Evolutionary conservation across 805 yeast genomes (phyloP).

Genomic region (Candida awuae): DNA sequence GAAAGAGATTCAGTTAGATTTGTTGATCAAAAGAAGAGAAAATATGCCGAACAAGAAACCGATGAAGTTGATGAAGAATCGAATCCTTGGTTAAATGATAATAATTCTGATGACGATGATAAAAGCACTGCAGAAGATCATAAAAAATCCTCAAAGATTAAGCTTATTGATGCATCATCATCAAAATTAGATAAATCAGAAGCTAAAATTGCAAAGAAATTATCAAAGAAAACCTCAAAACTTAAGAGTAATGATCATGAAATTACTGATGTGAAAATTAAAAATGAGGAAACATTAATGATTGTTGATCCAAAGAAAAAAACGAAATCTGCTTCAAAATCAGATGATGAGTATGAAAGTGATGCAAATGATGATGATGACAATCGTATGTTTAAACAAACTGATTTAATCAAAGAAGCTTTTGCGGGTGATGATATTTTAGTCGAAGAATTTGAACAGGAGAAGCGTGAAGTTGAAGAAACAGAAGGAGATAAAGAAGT

Average conservation of each 20-base stretch:
- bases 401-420: constrained; percentile 78
- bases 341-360: constrained; percentile 32
- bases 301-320: constrained; percentile 37
- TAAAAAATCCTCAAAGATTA: constrained; percentile 36
- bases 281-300: constrained; percentile 46
- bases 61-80: constrained; percentile 20
- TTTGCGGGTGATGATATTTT: constrained; percentile 97
- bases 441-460: constrained; percentile 59
- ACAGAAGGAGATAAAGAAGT: constrained; percentile 80
- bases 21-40: constrained; percentile 3
- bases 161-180: constrained; percentile 42
- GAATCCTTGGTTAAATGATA: constrained; percentile 46
- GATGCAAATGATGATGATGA: constrained; percentile 39
- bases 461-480: constrained; percentile 54
- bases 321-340: constrained; percentile 5
- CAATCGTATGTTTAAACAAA: constrained; percentile 60
- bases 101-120: constrained; percentile 21
- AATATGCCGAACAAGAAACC: constrained; percentile 7
- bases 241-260: constrained; percentile 28
- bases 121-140: constrained; percentile 11
- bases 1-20: constrained; percentile 9
- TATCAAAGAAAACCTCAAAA: constrained; percentile 21
- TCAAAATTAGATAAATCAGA: constrained; percentile 41
- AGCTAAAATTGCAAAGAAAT: constrained; percentile 34
- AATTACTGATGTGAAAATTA: constrained; percentile 35